phyloP scores from a whole-genome alignment of 306 rosid genomes.

The Adenanthera pavonina region DNA sequence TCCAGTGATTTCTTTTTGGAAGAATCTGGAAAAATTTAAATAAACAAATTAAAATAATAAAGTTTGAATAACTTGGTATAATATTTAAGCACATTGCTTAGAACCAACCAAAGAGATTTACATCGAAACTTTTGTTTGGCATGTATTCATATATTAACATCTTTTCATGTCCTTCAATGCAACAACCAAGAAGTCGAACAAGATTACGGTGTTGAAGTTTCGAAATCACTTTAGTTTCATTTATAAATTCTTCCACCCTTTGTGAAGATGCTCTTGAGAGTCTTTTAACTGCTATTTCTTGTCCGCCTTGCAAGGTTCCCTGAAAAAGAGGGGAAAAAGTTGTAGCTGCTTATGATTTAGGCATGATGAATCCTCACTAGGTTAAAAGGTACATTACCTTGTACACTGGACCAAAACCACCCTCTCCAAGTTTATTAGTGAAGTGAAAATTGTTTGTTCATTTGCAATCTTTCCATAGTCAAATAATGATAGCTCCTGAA shows the following conservation, averaged over 20 bases:
- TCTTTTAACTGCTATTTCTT: too few relatives aligned
- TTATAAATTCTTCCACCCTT: too few relatives aligned
- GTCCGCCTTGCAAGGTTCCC: too few relatives aligned
- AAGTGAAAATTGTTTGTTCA: slow-evolving; percentile 21
- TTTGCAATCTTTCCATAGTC: slow-evolving; percentile 18
- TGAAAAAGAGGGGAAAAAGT: too few relatives aligned
- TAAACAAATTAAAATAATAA: background rate
- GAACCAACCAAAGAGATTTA: slow-evolving; percentile 28
- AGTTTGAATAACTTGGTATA: too few relatives aligned
- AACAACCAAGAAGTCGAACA: slow-evolving; percentile 35
- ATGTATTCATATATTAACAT: too few relatives aligned
- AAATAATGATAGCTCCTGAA: slow-evolving; percentile 29
- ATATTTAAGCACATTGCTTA: background rate
- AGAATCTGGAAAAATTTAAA: background rate
- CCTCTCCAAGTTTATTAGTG: slow-evolving; percentile 29
- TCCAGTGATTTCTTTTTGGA: background rate
- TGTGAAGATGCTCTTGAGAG: too few relatives aligned
- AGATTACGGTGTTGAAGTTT: slow-evolving; percentile 39
- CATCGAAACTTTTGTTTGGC: background rate
- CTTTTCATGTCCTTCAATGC: slow-evolving; percentile 16
- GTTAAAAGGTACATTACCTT: background rate
- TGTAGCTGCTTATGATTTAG: too few relatives aligned
- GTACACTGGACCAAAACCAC: slow-evolving; percentile 31
- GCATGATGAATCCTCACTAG: too few relatives aligned
- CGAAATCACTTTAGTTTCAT: slow-evolving; percentile 7